Base-by-base conservation (phyloP, 164 flowering plant species). In the Magnolia kwangsiensis region DNA sequence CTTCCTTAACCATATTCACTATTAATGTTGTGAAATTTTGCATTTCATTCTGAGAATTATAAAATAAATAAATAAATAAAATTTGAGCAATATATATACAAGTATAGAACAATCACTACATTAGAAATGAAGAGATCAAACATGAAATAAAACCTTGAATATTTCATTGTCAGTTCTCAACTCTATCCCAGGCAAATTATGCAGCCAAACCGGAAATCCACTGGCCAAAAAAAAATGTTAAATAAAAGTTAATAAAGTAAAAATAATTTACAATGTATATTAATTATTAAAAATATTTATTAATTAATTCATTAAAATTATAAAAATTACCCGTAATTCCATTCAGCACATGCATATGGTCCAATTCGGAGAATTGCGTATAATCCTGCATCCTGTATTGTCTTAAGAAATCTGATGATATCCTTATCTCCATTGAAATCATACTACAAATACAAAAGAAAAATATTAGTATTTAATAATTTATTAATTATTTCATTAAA, bases 131-230 rank as follows among this genome's bases (percentile, higher is more conserved):
- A 67, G 14, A n/a, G 10, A 14, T 16, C 7, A 8, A 55, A 55
- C 59, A 14, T 68, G 1, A 31, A 31, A 31, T 27, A 23, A 19
- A 50, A 50, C 73, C 73, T 71, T 82, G 63, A 74, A 86, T 1
- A 80, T 83, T 2, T 74, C 55, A 66, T 88, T 88, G 0, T 69
- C 73, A 0, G 91, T 88, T 7, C 89, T 74, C 1, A 88, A 2
- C 64, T 83, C 63, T n/a, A 85, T 24, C 0, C 86, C 87, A 1
- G 85, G 86, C 71, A 87, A 66, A 27, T 84, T 83, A 18, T 87
- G 89, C 63, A 88, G 29, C 91, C 91, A 88, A 16, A 85, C 79
- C 11, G 91, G 65, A 1, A 72, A 59, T 3, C 74, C 74, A 21
- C 74, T 58, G n/a, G 4, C 29, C 29, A 1, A 71, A 49, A 23